Evolutionary conservation across 805 yeast species (phyloP).

Genomic region (Nakazawaea pomicola): DNA sequence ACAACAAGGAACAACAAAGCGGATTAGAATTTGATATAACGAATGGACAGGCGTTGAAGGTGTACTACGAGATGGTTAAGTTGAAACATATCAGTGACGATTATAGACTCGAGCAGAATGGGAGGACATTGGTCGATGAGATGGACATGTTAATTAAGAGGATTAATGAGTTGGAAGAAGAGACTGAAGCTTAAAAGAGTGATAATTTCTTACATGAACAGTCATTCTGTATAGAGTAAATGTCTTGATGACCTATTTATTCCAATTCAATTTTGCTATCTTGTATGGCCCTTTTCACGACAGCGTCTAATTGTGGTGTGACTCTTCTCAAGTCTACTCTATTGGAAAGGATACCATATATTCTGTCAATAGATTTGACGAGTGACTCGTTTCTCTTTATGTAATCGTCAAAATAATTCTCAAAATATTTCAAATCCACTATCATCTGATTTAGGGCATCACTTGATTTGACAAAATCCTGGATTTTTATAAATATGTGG

Average conservation of each 20-base stretch:
- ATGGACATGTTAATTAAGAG: slow-evolving; percentile 6
- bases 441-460: slow-evolving; percentile 1
- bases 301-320: slow-evolving; percentile 1
- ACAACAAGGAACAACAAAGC: background rate
- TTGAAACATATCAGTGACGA: background rate
- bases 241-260: too few relatives aligned
- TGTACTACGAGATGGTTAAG: slow-evolving; percentile 8
- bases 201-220: too few relatives aligned
- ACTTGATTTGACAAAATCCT: slow-evolving; percentile 3
- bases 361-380: slow-evolving; percentile 4
- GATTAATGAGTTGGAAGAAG: slow-evolving; percentile 2
- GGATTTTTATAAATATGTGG: slow-evolving; percentile 6
- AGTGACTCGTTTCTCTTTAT: background rate
- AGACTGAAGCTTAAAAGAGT: too few relatives aligned
- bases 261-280: slow-evolving; percentile 8
- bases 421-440: slow-evolving; percentile 10
- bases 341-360: slow-evolving; percentile 7
- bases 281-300: background rate
- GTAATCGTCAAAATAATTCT: slow-evolving; percentile 3
- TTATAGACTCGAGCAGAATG: slow-evolving; percentile 2
- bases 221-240: too few relatives aligned
- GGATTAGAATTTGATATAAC: background rate
- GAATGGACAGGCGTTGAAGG: background rate
- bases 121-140: slow-evolving; percentile 1
- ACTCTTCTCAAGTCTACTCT: slow-evolving; percentile 3